phyloP scores from a whole-genome alignment of 2,329 filamentous ascomycete species.

The Diaporthe humulicola region DNA sequence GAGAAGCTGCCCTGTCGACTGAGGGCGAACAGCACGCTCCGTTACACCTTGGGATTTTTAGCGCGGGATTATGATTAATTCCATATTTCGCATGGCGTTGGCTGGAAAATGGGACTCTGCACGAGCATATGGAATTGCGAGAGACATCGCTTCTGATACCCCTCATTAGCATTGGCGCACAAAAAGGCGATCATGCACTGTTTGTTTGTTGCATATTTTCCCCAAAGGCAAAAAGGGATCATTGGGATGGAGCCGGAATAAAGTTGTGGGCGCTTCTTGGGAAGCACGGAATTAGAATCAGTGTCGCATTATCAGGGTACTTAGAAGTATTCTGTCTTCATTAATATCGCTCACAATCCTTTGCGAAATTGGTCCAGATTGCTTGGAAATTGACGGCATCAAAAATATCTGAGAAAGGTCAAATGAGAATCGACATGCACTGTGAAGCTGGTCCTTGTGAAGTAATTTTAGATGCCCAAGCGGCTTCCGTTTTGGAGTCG shows the following conservation, averaged over 20 bases:
- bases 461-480: constrained; percentile 4
- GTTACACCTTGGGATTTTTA: background rate
- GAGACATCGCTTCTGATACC: constrained; percentile 29
- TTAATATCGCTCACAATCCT: constrained; percentile 20
- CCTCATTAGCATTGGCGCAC: constrained; percentile 23
- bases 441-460: background rate
- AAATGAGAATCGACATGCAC: background rate
- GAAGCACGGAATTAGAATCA: constrained; percentile 7
- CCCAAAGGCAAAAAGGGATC: background rate
- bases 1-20: constrained; percentile 52
- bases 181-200: constrained; percentile 19
- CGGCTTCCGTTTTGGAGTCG: background rate
- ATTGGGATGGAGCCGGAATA: background rate
- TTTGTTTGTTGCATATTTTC: background rate
- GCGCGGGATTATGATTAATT: constrained; percentile 1
- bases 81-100: constrained; percentile 33
- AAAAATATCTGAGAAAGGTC: background rate
- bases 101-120: constrained; percentile 13
- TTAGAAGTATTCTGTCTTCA: background rate
- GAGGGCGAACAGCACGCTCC: constrained; percentile 34
- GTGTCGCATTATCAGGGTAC: background rate
- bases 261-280: background rate
- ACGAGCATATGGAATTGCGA: constrained; percentile 14
- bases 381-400: background rate
- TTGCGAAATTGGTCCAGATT: background rate